Base-by-base conservation (phyloP, 2,329 filamentous ascomycete genomes). In the Fusarium miscanthi region DNA sequence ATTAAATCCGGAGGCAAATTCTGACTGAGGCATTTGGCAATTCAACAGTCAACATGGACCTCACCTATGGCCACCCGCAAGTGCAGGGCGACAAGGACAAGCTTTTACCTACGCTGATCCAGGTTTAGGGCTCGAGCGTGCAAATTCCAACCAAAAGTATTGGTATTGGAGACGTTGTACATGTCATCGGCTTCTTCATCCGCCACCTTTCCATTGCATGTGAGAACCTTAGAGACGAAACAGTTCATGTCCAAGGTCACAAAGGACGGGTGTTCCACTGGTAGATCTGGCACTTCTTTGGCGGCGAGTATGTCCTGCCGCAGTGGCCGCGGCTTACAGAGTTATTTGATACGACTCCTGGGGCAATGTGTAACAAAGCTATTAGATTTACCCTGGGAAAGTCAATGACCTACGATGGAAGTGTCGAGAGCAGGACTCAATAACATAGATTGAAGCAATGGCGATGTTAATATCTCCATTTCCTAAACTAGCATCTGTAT, bases 91-190 rank as follows among this genome's bases (percentile, higher is more conserved):
- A 23, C 2, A n/a, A 48, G 3, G 3, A 8, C 23, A 25, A 25
- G 23, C 23, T 25, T 1, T 5, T 21, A 4, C 45, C 31, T 1
- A 21, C 45, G 3, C 12, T 48, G 27, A 31, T 48, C 4, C 45
- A 49, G 3, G 11, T 7, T 23, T 10, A 2, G n/a, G 46, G 0
- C n/a, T 33, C n/a, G 46, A 49, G 23, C 23, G 23, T 25, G 23
- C 17, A 33, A 13, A 4, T 33, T 5, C 16, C 12, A n/a, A 33
- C 12, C 17, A 2, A 8, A 19, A 25, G 5, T 23, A 12, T 23
- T 60, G 58, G 58, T 9, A 35, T 3, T 60, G 58, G 49, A 35
- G 9, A 42, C 23, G 58, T 8, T 60, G 51, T 8, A 21, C n/a
- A 6, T 57, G 58, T 5, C 19, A 60, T 16, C 35, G n/a, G 23